A percentile compares a stretch with the other conserved stretches of the same genome.
phyloP scores from a whole-genome alignment of 163 green algal genomes.

The Coccomyxa subellipsoidea region DNA sequence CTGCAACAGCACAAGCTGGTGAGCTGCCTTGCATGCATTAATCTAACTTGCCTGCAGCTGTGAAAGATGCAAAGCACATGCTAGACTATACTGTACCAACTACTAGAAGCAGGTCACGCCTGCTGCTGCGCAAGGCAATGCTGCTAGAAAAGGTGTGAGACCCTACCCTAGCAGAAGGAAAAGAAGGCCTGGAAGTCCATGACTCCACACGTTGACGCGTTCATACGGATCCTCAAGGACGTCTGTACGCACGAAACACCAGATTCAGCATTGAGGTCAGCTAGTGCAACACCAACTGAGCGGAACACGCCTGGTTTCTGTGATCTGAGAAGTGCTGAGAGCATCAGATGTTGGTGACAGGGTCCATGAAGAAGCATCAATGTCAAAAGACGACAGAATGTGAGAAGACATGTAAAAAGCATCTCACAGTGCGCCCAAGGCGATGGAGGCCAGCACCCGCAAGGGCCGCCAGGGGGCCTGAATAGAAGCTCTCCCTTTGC shows the following conservation, averaged over 20 bases:
- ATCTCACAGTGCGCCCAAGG: constrained; percentile 67
- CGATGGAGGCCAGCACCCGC: constrained; percentile 57
- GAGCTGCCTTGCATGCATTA: no score
- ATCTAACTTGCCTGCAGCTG: no score
- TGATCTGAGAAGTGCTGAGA: no score
- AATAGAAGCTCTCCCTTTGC: not conserved
- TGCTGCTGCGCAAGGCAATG: not conserved
- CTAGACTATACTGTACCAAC: not conserved
- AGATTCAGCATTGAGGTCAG: no score
- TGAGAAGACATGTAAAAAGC: not conserved
- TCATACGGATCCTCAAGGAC: constrained; percentile 79
- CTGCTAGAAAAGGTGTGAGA: not conserved
- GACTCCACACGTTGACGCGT: constrained; percentile 85
- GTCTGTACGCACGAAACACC: constrained; percentile 25
- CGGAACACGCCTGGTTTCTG: no score
- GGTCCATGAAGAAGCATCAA: no score
- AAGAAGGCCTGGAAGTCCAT: constrained; percentile 55
- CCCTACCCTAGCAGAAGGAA: constrained; percentile 63
- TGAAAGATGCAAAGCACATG: no score
- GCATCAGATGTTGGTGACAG: no score
- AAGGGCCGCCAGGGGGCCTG: constrained; percentile 42
- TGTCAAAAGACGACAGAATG: no score
- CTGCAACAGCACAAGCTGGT: constrained; percentile 18
- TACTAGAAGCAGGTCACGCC: not conserved
- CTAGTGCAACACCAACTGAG: no score